Evolutionary conservation across 768 basidiomycete species (phyloP).

Genomic region (Filobasidium floriforme): DNA sequence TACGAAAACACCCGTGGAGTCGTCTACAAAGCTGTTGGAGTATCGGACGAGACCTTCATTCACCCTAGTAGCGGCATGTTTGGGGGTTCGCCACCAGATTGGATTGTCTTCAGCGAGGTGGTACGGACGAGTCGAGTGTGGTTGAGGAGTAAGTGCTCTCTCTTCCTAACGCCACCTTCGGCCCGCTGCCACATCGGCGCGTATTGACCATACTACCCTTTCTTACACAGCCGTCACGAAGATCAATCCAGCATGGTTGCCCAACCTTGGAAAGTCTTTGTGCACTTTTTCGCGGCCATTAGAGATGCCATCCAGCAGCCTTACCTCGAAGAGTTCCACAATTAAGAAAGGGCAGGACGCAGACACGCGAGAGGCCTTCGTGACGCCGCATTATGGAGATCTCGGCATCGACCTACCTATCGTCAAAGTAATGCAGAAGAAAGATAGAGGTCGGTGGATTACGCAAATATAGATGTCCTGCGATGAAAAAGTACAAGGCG

Average conservation of each 20-base stretch:
- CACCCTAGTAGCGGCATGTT: slow-evolving; percentile 81
- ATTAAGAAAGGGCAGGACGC: slow-evolving; percentile 35
- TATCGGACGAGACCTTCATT: slow-evolving; percentile 71
- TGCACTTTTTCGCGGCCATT: slow-evolving; percentile 84
- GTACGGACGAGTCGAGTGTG: slow-evolving; percentile 66
- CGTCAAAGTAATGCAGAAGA: slow-evolving; percentile 49
- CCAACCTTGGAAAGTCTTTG: slow-evolving; percentile 66
- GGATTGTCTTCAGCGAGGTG: slow-evolving; percentile 73
- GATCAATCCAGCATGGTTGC: slow-evolving; percentile 80
- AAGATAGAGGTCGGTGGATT: slow-evolving; percentile 45
- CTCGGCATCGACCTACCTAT: slow-evolving; percentile 82
- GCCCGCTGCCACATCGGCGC: slow-evolving; percentile 10
- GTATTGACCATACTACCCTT: not conserved
- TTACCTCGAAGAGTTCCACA: slow-evolving; percentile 18
- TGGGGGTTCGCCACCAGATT: slow-evolving; percentile 62
- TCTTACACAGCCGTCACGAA: slow-evolving; percentile 61
- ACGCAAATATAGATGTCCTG: slow-evolving; percentile 6
- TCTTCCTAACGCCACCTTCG: not conserved
- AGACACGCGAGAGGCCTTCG: slow-evolving; percentile 55
- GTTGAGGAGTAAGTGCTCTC: slow-evolving; percentile 60
- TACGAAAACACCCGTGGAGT: slow-evolving; percentile 70
- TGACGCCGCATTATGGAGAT: slow-evolving; percentile 75
- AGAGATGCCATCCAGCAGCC: slow-evolving; percentile 48
- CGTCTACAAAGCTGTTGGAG: slow-evolving; percentile 70
- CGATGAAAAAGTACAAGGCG: too few relatives aligned